Evolutionary conservation across 2,329 filamentous ascomycete species (phyloP), one percentile per base, ranked within the genome.

Genomic region (Pseudophaeomoniella oleicola): DNA sequence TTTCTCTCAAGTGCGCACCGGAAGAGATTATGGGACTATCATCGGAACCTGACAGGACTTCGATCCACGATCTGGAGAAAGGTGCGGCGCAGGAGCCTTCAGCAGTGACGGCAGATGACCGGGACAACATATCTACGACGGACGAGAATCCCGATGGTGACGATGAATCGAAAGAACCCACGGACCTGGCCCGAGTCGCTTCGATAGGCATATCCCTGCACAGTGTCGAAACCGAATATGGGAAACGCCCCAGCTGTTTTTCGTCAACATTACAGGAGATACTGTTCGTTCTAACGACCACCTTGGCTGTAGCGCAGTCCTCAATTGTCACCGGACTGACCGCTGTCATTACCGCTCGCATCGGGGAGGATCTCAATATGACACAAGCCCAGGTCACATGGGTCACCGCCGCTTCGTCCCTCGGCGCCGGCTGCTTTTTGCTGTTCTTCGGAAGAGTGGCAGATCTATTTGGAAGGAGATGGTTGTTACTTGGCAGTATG

Each of bases 391-490:
- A 82, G 47, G 70, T 81, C 16, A 77, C 75, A 1, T 81, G 77
- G 76, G 74, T 81, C 41, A 66, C 64, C 33, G 75, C 75, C 5
- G 67, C 75, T n/a, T 64, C 70, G 29, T 70, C 71, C 58, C 62
- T 82, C 12, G 71, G 70, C 1, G 71, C 71, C 22, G 76, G 76
- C 4, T 67, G 76, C 0, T 73, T 81, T 45, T 64, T 82, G 42
- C 63, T 82, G 5, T 70, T 75, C 45, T 77, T 81, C 40, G 77
- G 75, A 29, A 72, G 71, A 44, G 56, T 79, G 4, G 74, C 76
- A 2, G 77, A 81, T 48, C 59, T 79, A 32, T 72, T 81, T 34
- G 77, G 75, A n/a, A 66, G 75, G 19, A 75, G 73, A 44, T 45
- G 56, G 0, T 63, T 80, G 50, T 75, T 80, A 47, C 63, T 79